Base-by-base conservation (phyloP, 2,329 filamentous ascomycete genomes). In the Colletotrichum viniferum region DNA sequence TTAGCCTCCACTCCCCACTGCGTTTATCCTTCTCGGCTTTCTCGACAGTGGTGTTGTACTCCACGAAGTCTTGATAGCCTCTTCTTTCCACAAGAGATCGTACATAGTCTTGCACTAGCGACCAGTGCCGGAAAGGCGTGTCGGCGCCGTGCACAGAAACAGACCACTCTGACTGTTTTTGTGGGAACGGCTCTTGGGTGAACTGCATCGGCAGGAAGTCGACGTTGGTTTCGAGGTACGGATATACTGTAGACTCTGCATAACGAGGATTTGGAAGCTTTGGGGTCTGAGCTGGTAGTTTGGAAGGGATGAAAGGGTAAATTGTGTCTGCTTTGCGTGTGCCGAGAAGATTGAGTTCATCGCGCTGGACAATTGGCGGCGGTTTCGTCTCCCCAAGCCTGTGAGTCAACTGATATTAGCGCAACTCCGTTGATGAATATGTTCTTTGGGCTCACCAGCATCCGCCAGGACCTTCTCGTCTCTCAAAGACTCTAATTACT, bases 171-270 rank as follows among this genome's bases (percentile, higher is more conserved):
- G 79, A 82, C 1, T 77, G 78, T 4, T 81, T 77, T 1, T 81
- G 79, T 0, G 90, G 87, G 14, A 92, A 90, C 0, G 86, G 84
- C 68, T 92, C 90, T 74, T 90, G 86, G 0, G 87, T 89, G 80
- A 90, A 94, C 13, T 88, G 85, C 92, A 94, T 94, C 0, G 90
- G 85, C 3, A 87, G 78, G 7, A 85, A 85, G 76, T 90, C 88
- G 52, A 94, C 89, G 77, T 94, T 94, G 4, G 91, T 94, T 79
- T 94, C 90, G 24, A 93, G 83, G 13, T 89, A 88, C 0, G 90
- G 90, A 77, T 93, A 93, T 16, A 93, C 86, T 0, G 90, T 89
- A 0, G 91, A 91, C 73, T 92, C 90, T 5, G 85, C 82, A 77
- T 89, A 91, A 1, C 90, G 88, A n/a, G 88, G 86, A 70, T 86